A percentile compares a stretch with the other conserved stretches of the same genome.
These are phyloP conservation scores for Penicillium psychrosexuale DNA, from an alignment of 2,329 filamentous ascomycete species.

Conservation along the genomic window DNA sequence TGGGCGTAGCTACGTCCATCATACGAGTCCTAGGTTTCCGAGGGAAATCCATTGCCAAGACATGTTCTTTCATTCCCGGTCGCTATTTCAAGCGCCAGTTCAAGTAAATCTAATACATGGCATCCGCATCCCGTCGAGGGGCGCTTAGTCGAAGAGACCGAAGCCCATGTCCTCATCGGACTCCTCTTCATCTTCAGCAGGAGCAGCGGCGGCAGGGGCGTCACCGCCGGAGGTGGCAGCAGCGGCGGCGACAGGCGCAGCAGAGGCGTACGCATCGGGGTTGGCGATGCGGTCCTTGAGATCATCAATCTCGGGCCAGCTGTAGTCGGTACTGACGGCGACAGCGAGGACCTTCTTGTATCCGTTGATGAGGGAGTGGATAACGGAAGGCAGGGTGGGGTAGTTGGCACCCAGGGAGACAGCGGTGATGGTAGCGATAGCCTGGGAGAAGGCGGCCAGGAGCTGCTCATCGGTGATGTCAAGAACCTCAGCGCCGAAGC, in stretches of 20 bases:
- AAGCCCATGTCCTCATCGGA: slow-evolving; percentile 65
- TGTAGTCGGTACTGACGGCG: slow-evolving; percentile 84
- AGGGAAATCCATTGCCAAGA: slow-evolving; percentile 25
- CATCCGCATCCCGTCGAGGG: slow-evolving; percentile 29
- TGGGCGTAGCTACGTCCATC: slow-evolving; percentile 37
- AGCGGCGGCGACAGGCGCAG: slow-evolving; percentile 66
- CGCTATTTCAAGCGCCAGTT: slow-evolving; percentile 30
- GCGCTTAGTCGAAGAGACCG: slow-evolving; percentile 69
- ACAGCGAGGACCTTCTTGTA: slow-evolving; percentile 95
- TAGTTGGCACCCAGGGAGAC: slow-evolving; percentile 91
- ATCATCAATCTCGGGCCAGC: slow-evolving; percentile 93
- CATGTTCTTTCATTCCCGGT: slow-evolving; percentile 33
- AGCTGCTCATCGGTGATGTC: slow-evolving; percentile 96
- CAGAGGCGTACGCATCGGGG: slow-evolving; percentile 89
- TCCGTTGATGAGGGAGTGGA: slow-evolving; percentile 92
- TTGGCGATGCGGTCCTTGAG: slow-evolving; percentile 99
- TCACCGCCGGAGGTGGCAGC: slow-evolving; percentile 52
- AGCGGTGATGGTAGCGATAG: slow-evolving; percentile 81
- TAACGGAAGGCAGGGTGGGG: slow-evolving; percentile 92
- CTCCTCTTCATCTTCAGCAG: slow-evolving; percentile 64
- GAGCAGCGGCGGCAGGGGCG: slow-evolving; percentile 53
- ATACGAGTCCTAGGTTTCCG: slow-evolving; percentile 22
- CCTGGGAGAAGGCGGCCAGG: slow-evolving; percentile 73
- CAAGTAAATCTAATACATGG: slow-evolving; percentile 40
- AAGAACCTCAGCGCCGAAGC: slow-evolving; percentile 78